A percentile compares a stretch with the other conserved stretches of the same genome.
phyloP scores from a whole-genome alignment of 2,329 filamentous ascomycete genomes.

The Alternaria sp. region DNA sequence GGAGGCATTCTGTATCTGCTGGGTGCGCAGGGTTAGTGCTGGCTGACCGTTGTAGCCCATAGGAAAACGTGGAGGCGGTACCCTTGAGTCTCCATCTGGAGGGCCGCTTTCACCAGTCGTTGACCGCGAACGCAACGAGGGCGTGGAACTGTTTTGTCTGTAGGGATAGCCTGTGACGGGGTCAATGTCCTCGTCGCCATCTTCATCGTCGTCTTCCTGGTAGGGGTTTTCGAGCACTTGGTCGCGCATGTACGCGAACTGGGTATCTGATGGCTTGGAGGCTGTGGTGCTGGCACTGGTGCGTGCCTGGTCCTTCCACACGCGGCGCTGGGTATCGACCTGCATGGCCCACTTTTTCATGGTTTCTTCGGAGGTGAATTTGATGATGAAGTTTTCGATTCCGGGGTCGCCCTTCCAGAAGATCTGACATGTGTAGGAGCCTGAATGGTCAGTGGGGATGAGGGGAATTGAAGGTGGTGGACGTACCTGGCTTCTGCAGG shows the following conservation, averaged over 20 bases:
- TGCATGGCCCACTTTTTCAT: constrained; percentile 91
- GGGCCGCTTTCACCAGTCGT: constrained; percentile 73
- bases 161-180: constrained; percentile 53
- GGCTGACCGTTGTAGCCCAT: constrained; percentile 60
- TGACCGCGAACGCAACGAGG: constrained; percentile 76
- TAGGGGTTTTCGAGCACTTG: constrained; percentile 83
- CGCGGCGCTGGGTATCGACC: constrained; percentile 74
- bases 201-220: constrained; percentile 64
- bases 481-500: constrained; percentile 81
- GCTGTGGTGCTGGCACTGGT: constrained; percentile 54
- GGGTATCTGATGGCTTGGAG: constrained; percentile 67
- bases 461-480: background rate
- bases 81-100: constrained; percentile 56
- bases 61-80: constrained; percentile 75
- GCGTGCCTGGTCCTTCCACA: constrained; percentile 60
- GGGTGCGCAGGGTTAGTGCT: constrained; percentile 73
- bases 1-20: constrained; percentile 63
- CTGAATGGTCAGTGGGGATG: constrained; percentile 53
- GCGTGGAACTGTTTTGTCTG: constrained; percentile 74
- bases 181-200: constrained; percentile 58
- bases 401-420: constrained; percentile 98
- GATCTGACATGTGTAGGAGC: constrained; percentile 93
- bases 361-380: constrained; percentile 86
- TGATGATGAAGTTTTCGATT: constrained; percentile 95
- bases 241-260: constrained; percentile 82